These are phyloP conservation scores for Saturnispora dispora DNA, from an alignment of 805 yeast genomes.

Conservation along the genomic window DNA sequence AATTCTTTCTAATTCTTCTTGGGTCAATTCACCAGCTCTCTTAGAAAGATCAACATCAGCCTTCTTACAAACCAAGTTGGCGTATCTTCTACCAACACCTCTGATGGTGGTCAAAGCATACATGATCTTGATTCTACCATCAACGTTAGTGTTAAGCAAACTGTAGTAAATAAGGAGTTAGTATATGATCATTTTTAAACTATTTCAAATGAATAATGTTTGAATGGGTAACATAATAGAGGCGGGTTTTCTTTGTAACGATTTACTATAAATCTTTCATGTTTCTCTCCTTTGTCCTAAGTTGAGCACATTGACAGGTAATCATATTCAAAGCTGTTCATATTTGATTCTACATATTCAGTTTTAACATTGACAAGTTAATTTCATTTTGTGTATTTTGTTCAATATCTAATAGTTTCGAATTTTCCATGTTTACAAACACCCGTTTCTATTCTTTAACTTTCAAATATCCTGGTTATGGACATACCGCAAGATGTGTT, in stretches of 20 bases:
- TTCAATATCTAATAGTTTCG: background rate
- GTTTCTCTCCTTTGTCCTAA: too few species aligned
- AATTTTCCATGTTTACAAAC: background rate
- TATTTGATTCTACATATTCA: too few species aligned
- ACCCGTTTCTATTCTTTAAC: background rate
- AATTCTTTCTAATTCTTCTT: slow-evolving; percentile 99
- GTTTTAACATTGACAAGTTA: too few species aligned
- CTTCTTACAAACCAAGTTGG: slow-evolving; percentile 99
- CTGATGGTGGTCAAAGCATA: slow-evolving; percentile 99
- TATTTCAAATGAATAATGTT: too few species aligned
- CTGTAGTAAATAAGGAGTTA: slow-evolving; percentile 37
- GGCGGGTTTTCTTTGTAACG: background rate
- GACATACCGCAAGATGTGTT: slow-evolving; percentile 99
- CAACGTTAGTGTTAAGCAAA: slow-evolving; percentile 99
- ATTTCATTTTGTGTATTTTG: background rate
- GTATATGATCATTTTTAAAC: slow-evolving; percentile 15
- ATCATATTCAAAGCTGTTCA: too few species aligned
- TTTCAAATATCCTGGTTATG: background rate
- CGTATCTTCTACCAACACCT: slow-evolving; percentile 99
- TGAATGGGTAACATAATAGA: background rate
- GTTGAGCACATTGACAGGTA: too few species aligned
- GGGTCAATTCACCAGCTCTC: slow-evolving; percentile 99
- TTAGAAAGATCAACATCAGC: slow-evolving; percentile 97
- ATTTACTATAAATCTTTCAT: too few species aligned
- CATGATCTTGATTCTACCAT: slow-evolving; percentile 99